Base-by-base conservation (phyloP, 768 basidiomycete genomes). In the Lactifluus echinatus region DNA sequence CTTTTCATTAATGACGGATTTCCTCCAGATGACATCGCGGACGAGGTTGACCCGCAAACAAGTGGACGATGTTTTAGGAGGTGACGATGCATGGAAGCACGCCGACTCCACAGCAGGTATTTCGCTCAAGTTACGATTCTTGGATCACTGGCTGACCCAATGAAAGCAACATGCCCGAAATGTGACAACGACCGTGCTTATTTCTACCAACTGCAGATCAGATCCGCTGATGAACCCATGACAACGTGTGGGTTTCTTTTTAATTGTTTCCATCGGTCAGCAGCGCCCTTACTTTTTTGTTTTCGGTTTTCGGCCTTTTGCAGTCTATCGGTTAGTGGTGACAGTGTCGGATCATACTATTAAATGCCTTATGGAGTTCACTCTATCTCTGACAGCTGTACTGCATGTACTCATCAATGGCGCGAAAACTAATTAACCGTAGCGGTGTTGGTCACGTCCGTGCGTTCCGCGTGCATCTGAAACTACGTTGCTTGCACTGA, bases 51-150 rank as follows among this genome's bases (percentile, higher is more conserved):
- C 84, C 63, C 79, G 89, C n/a, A 98, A 98, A 66, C 80, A 85
- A 64, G 87, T 93, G 12, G 96, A 99, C 68, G 96, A 98, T 66
- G 94, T 99, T 6, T 75, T 98, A 26, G 96, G 95, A 50, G 93
- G 92, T 3, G 92, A 90, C 36, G 90, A 92, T 58, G 84, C 84
- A 72, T 96, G 94, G 92, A 87, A 85, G 55, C 89, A 96, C 69
- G 94, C 93, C 2, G 94, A 95, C 70, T 82, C 85, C 47, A 93
- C 88, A 0, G 78, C 83, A 64, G 84, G 93, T 90, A 42, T 50
- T n/a, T 64, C 11, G 7, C 50, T 33, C 39, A 10, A 50, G 26
- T 52, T 23, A 23, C 14, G 31, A 15, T 11, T 14, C 28, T 19
- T 15, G 28, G 31, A 19, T n/a, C 36, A 6, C 47, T 2, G 26